Base-by-base conservation (phyloP, 208 protist species). In the Wallacemonas rigidus region DNA sequence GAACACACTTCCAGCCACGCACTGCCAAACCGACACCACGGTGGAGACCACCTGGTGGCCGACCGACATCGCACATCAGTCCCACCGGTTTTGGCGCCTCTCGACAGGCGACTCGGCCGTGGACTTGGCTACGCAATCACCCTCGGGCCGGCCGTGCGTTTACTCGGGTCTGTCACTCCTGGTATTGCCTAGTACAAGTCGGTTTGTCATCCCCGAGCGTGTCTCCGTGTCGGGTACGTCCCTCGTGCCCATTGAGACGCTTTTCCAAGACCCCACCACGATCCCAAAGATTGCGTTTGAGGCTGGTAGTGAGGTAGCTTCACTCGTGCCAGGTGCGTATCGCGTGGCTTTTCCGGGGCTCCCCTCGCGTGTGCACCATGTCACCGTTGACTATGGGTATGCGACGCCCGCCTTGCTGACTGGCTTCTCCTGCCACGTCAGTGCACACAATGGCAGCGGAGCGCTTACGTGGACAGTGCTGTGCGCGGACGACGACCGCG, bases 401-500 rank as follows among this genome's bases (percentile, higher is more conserved):
- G 64, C 69, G 6, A 72, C 69, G 4, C 69, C 71, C 12, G 51
- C 69, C 2, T 17, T 81, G 45, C 15, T 51, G 43, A 62, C 51
- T 14, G 61, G 71, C 4, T 55, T 75, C 14, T 69, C 48, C 15
- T 69, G 41, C 36, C n/a, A 63, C 11, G 47, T 56, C 4, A 26
- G 7, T n/a, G 35, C 17, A 7, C 38, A n/a, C 41, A 36, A 26
- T 6, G 3, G 12, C 17, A 3, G 36, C 3, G 4, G 8, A 12
- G 36, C 11, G 9, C 11, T 26, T 12, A 50, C 38, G 50, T 81
- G 76, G 76, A 70, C 3, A 26, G 64, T 72, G 2, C 53, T 72
- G n/a, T 89, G 69, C 73, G 82, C 75, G 60, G 79, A 89, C 67
- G 84, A 89, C 70, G 75, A 67, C 57, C 3, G 76, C 41, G 60